Conservation (phyloP, 139 green algal genomes). For the Mesotaenium endlicherianum region DNA sequence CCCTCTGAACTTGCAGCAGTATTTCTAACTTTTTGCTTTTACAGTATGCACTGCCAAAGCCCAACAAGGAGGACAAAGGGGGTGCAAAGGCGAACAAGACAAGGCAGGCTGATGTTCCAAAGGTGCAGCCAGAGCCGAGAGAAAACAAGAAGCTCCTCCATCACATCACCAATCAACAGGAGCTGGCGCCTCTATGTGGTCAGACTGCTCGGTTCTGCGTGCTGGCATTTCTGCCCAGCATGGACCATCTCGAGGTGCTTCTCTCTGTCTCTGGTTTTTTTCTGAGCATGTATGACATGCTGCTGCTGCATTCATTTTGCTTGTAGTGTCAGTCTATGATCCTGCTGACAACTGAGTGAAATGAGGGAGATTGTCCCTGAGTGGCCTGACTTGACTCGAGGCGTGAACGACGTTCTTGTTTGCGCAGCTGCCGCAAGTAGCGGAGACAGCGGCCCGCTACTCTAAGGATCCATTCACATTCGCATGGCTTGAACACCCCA, state of each 20-base stretch:
- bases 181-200: conserved; percentile 1
- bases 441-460: neutral
- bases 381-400: neutral
- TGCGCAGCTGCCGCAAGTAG: too few species aligned
- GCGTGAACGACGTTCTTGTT: too few species aligned
- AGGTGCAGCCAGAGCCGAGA: neutral
- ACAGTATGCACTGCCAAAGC: conserved; percentile 31
- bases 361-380: neutral
- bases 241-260: neutral
- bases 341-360: neutral
- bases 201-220: neutral
- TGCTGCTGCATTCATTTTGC: neutral
- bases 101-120: neutral
- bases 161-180: neutral
- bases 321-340: neutral
- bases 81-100: neutral
- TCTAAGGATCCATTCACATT: conserved; percentile 22
- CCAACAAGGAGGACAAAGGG: neutral
- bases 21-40: neutral
- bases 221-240: neutral
- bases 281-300: neutral
- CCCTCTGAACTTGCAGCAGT: neutral
- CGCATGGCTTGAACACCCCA: conserved; percentile 5
- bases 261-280: neutral
- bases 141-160: neutral